Evolutionary conservation across 2,329 filamentous ascomycete genomes (phyloP).

Genomic region (Pestalotiopsis sp.): DNA sequence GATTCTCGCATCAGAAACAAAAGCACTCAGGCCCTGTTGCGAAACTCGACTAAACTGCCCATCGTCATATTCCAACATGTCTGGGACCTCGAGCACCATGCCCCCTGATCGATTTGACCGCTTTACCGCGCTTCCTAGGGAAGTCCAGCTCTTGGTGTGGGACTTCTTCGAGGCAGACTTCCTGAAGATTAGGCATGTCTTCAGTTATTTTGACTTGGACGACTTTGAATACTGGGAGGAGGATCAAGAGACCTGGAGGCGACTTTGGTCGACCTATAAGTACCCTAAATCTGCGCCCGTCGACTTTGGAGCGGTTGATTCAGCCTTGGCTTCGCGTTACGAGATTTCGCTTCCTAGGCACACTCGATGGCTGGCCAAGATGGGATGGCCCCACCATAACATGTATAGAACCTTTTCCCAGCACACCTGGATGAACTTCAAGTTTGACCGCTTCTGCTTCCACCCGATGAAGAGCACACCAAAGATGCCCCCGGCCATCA

Average conservation of each 20-base stretch:
- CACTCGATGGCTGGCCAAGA: too few species aligned
- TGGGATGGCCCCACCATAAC: too few species aligned
- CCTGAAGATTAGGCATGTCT: neutral
- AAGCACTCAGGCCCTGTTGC: too few species aligned
- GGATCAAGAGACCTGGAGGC: too few species aligned
- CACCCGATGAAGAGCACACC: neutral
- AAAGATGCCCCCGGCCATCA: too few species aligned
- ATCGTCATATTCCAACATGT: neutral
- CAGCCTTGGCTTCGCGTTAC: neutral
- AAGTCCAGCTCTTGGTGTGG: neutral
- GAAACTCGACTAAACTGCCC: too few species aligned
- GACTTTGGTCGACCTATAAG: too few species aligned
- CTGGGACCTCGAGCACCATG: neutral
- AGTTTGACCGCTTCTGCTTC: neutral
- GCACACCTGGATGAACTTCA: neutral
- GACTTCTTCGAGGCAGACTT: neutral
- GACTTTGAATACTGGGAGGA: too few species aligned
- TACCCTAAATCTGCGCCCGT: too few species aligned
- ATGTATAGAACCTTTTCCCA: too few species aligned
- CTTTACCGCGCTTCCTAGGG: neutral
- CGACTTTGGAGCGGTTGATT: neutral
- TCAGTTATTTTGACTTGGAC: neutral
- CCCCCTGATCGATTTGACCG: neutral
- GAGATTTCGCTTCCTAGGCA: neutral
- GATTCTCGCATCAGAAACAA: too few species aligned